Base-by-base conservation (phyloP, 2,329 filamentous ascomycete genomes). In the Leptodontidium sp. region DNA sequence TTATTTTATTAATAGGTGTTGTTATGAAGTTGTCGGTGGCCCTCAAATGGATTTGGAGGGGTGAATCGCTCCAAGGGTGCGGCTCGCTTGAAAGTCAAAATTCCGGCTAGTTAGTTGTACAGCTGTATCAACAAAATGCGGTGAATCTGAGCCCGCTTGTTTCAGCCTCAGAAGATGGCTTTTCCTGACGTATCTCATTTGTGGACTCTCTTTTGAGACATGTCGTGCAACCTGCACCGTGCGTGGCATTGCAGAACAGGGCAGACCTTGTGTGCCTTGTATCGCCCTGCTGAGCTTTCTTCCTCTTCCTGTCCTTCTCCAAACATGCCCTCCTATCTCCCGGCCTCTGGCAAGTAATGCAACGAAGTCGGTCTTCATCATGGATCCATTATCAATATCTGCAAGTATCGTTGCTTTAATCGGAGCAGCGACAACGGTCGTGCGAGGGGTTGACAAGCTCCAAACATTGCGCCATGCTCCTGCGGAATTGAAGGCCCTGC, bases 331-430 rank as follows among this genome's bases (percentile, higher is more conserved):
- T 53, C 24, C 24, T 32, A 17, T 32, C 24, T 32, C 11, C 26
- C 24, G 4, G 24, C 50, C 50, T 53, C 50, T 29, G 50, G 12
- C 50, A 32, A 29, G 11, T 32, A 12, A 53, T 29, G 26, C 24
- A 9, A 32, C 26, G 26, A 32, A 32, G 14, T 32, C 26, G 11
- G 9, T 53, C 50, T 29, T 53, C 50, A 5, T 32, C 45, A 64
- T 64, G 62, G 62, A 64, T 55, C 62, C 62, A 12, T 40, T 64
- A 24, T 64, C 62, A 14, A 64, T 64, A 4, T 35, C 62, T 26
- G 62, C 49, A 8, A 64, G 62, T 29, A 40, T 64, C n/a, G 38
- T 64, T 7, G 62, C 62, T 26, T 24, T 61, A 17, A 45, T 47
- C 45, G 50, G 50, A 29, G 58, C 38, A 29, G 58, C 58, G n/a